A percentile compares a stretch with the other conserved stretches of the same genome.
These are phyloP conservation scores for Graphilbum sp. DNA, from an alignment of 2,329 filamentous ascomycete species.

Conservation along the genomic window DNA sequence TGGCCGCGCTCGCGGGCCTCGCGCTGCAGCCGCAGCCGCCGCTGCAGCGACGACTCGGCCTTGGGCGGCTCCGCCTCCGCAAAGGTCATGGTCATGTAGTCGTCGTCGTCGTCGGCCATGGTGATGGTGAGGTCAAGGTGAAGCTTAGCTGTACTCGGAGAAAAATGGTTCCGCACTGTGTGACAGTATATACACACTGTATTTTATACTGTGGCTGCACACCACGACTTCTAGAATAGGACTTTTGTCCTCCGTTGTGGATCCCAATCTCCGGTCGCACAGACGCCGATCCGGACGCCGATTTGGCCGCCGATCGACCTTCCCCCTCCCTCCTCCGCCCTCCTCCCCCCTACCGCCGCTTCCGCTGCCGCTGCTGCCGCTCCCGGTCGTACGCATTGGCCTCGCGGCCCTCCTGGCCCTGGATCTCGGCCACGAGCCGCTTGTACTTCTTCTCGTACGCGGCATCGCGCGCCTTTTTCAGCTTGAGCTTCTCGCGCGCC, in stretches of 20 bases:
- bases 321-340: neutral
- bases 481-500: constrained; percentile 69
- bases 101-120: constrained; percentile 34
- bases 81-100: constrained; percentile 96
- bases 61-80: constrained; percentile 32
- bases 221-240: too few relatives aligned
- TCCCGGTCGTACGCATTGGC: constrained; percentile 80
- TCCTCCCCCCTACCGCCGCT: constrained; percentile 20
- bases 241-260: too few relatives aligned
- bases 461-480: constrained; percentile 87
- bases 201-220: too few relatives aligned
- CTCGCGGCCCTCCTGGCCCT: constrained; percentile 79
- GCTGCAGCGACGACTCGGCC: constrained; percentile 35
- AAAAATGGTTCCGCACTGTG: too few relatives aligned
- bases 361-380: constrained; percentile 56
- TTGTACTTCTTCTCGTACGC: constrained; percentile 96
- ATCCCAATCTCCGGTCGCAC: too few relatives aligned
- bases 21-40: constrained; percentile 34
- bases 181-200: too few relatives aligned
- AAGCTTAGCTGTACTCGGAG: too few relatives aligned
- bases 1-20: constrained; percentile 52
- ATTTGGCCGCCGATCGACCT: neutral
- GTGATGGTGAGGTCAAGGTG: neutral
- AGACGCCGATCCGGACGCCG: too few relatives aligned
- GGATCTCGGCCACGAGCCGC: constrained; percentile 82